These are phyloP conservation scores for Diaporthe citriasiana DNA, from an alignment of 2,329 filamentous ascomycete genomes.

Conservation along the genomic window DNA sequence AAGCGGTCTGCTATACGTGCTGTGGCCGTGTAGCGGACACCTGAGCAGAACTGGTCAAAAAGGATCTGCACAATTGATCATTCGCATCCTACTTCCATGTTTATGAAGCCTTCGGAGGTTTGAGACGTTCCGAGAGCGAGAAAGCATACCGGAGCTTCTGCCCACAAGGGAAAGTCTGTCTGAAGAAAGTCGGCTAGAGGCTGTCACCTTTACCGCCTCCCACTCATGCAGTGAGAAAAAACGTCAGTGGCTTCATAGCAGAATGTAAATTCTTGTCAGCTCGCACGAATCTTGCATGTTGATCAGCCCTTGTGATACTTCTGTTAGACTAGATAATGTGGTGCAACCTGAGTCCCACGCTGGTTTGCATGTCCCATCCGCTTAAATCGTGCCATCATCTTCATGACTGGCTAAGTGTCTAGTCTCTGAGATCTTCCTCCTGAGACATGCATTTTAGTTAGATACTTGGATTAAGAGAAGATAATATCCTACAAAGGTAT, in stretches of 20 bases:
- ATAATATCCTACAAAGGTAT: neutral
- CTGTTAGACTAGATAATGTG: neutral
- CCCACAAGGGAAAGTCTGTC: too few species aligned
- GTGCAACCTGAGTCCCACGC: neutral
- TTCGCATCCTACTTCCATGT: too few species aligned
- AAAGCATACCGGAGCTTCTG: too few species aligned
- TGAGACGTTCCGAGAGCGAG: too few species aligned
- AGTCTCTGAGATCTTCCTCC: too few species aligned
- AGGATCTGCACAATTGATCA: too few species aligned
- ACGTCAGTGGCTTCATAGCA: neutral
- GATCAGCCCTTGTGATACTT: neutral
- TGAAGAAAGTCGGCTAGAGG: neutral
- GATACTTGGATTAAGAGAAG: neutral
- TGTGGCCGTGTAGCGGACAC: too few species aligned
- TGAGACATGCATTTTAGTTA: neutral
- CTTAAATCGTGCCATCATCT: too few species aligned
- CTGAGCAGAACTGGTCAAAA: too few species aligned
- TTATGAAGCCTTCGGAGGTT: too few species aligned
- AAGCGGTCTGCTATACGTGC: too few species aligned
- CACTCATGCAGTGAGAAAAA: neutral
- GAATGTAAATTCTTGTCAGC: neutral
- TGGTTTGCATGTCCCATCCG: neutral
- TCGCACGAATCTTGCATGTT: neutral
- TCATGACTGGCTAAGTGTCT: neutral
- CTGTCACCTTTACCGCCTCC: neutral